These are phyloP conservation scores for Glebionis coronaria DNA, from an alignment of 129 eudicot species.

Conservation along the genomic window DNA sequence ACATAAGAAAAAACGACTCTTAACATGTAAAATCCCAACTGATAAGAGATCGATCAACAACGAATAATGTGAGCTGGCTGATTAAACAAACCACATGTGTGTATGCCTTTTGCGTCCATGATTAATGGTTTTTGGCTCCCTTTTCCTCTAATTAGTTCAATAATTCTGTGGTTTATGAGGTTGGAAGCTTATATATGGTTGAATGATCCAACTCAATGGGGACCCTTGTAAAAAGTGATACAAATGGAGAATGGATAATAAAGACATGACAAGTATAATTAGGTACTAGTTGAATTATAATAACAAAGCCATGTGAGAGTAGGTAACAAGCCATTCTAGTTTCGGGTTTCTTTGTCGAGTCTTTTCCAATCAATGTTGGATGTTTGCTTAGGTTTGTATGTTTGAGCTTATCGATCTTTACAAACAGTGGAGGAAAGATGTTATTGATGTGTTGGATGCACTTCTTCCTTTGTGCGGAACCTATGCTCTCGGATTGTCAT, in stretches of 20 bases:
- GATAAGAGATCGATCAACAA: too few relatives aligned
- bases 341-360: too few relatives aligned
- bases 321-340: slow-evolving; percentile 1
- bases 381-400: too few relatives aligned
- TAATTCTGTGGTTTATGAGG: not conserved
- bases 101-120: slow-evolving; percentile 4
- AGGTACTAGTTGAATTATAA: slow-evolving; percentile 5
- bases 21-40: too few relatives aligned
- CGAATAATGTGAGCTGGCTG: too few relatives aligned
- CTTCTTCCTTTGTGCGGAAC: too few relatives aligned
- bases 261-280: not conserved
- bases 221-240: not conserved
- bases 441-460: too few relatives aligned
- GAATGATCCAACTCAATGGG: not conserved
- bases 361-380: too few relatives aligned
- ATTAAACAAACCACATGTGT: not conserved
- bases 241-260: not conserved
- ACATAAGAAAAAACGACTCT: too few relatives aligned
- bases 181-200: not conserved
- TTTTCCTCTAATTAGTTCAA: not conserved
- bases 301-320: slow-evolving; percentile 7
- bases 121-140: not conserved
- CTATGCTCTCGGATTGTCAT: too few relatives aligned
- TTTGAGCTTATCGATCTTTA: too few relatives aligned
- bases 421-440: too few relatives aligned